phyloP scores from a whole-genome alignment of 768 basidiomycete species.

The Mycena leptocephala region DNA sequence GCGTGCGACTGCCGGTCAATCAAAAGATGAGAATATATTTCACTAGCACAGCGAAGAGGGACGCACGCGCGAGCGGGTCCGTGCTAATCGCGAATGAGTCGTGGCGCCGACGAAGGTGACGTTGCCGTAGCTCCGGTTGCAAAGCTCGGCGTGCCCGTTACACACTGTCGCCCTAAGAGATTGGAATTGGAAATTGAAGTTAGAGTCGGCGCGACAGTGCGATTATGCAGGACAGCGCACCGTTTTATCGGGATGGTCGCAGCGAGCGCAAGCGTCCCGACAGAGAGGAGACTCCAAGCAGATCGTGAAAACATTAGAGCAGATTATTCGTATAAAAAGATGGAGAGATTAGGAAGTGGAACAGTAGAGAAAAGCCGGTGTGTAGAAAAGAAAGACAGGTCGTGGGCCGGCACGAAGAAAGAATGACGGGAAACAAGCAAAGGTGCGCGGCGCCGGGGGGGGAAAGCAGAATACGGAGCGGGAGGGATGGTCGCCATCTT shows the following conservation, averaged over 20 bases:
- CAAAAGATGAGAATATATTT: too few species aligned
- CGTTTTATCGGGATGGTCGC: constrained; percentile 12
- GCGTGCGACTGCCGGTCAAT: constrained; percentile 53
- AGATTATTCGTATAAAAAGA: not conserved
- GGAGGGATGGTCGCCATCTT: not conserved
- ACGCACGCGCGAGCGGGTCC: constrained; percentile 31
- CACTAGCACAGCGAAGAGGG: too few species aligned
- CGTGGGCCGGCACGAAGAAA: constrained; percentile 19
- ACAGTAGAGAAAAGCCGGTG: too few species aligned
- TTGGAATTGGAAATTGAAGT: not conserved
- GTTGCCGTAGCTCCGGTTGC: constrained; percentile 58
- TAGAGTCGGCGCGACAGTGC: not conserved
- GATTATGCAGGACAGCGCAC: not conserved
- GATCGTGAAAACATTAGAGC: constrained; percentile 25
- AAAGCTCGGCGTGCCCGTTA: constrained; percentile 59
- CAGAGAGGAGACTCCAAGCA: not conserved
- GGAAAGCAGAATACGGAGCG: not conserved
- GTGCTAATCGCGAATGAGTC: constrained; percentile 23
- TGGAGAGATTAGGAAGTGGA: not conserved
- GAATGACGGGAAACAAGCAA: not conserved
- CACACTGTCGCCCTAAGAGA: not conserved
- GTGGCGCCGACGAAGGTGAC: constrained; percentile 50
- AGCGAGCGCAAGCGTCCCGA: constrained; percentile 19
- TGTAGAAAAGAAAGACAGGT: not conserved
- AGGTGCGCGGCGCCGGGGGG: constrained; percentile 13